A percentile compares a stretch with the other conserved stretches of the same genome.
These are phyloP conservation scores for Rasamsonia emersonii DNA, from an alignment of 2,329 filamentous ascomycete genomes.

Conservation along the genomic window DNA sequence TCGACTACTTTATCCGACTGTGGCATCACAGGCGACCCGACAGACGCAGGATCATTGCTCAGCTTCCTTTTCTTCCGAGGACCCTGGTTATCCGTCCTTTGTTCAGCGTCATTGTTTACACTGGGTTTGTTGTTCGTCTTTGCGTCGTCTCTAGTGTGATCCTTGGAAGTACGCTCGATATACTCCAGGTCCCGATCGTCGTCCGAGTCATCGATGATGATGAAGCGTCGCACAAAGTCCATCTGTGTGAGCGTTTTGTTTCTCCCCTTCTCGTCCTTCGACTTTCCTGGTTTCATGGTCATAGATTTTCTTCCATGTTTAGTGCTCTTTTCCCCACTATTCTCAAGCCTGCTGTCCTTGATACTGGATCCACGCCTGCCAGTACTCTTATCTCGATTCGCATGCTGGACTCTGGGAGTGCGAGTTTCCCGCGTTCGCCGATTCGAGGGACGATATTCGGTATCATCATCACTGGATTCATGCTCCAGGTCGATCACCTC, in stretches of 20 bases:
- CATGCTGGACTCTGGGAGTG: background rate
- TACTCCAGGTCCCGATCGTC: constrained; percentile 27
- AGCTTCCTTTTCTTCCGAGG: constrained; percentile 17
- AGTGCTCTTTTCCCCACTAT: constrained; percentile 10
- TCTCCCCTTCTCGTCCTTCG: constrained; percentile 16
- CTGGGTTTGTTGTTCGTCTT: background rate
- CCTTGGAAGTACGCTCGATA: constrained; percentile 17
- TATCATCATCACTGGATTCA: constrained; percentile 16
- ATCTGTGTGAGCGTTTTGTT: constrained; percentile 36
- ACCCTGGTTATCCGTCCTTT: constrained; percentile 5
- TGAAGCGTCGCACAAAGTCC: constrained; percentile 30
- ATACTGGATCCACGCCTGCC: constrained; percentile 3
- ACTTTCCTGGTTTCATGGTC: constrained; percentile 13
- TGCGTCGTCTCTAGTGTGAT: constrained; percentile 1
- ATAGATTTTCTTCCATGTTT: constrained; percentile 14
- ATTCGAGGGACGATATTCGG: constrained; percentile 12
- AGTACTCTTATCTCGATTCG: background rate
- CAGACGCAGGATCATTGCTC: constrained; percentile 2
- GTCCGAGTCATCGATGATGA: constrained; percentile 23
- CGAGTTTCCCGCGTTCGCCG: background rate
- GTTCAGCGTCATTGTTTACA: background rate
- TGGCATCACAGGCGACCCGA: background rate
- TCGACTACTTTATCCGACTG: too few species aligned
- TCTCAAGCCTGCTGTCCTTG: constrained; percentile 1
- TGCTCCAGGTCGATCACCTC: constrained; percentile 19